These are phyloP conservation scores for Fusarium longipes DNA, from an alignment of 2,329 filamentous ascomycete species.

Conservation along the genomic window DNA sequence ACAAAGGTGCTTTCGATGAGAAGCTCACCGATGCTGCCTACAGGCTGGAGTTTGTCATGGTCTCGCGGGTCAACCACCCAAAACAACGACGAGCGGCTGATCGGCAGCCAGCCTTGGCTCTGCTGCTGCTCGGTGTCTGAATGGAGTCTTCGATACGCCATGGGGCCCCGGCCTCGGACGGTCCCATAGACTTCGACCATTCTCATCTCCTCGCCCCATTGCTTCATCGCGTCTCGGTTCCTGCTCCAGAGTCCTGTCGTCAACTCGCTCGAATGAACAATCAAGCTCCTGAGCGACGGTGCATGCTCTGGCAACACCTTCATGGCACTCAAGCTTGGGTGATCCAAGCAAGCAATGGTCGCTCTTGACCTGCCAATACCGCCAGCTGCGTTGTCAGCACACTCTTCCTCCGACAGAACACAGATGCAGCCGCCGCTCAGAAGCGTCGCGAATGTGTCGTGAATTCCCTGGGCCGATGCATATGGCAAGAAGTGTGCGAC, in stretches of 20 bases:
- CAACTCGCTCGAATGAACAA: conserved; percentile 14
- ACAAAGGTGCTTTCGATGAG: conserved; percentile 14
- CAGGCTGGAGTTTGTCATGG: conserved; percentile 10
- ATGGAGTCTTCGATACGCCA: conserved; percentile 13
- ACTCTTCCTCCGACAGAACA: conserved; percentile 9
- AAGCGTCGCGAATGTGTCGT: conserved; percentile 10
- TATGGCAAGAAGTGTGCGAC: conserved; percentile 12
- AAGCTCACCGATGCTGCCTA: conserved; percentile 13
- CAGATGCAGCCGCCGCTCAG: conserved; percentile 10
- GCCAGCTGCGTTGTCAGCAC: conserved; percentile 4
- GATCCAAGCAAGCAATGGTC: conserved; percentile 8
- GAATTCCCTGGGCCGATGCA: conserved; percentile 9
- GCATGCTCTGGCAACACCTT: conserved; percentile 9
- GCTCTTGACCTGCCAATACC: conserved; percentile 11
- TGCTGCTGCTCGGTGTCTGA: conserved; percentile 11
- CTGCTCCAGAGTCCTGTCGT: conserved; percentile 10
- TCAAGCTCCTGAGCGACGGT: conserved; percentile 8
- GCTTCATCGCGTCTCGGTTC: conserved; percentile 13
- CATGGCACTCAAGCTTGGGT: conserved; percentile 15
- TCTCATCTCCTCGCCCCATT: conserved; percentile 14
- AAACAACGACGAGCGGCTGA: conserved; percentile 11
- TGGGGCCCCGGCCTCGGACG: conserved; percentile 6
- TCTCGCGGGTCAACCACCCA: conserved; percentile 14
- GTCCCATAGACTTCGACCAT: conserved; percentile 16
- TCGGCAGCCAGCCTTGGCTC: conserved; percentile 12